These are phyloP conservation scores for Actinomucor elegans DNA, from an alignment of 371 early-diverging fungal species.

Conservation along the genomic window DNA sequence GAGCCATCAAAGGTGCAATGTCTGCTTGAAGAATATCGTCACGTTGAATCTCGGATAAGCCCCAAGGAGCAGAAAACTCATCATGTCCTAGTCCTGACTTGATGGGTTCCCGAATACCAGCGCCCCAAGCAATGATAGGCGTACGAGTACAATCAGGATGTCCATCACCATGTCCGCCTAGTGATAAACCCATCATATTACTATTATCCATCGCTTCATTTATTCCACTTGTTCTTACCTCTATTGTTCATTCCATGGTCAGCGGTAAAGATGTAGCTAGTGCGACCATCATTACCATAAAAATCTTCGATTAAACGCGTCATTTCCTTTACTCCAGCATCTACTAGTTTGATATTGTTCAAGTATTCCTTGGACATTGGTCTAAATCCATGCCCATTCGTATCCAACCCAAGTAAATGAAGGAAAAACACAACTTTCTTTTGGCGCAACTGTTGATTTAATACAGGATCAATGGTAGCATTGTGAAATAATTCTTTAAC, in stretches of 20 bases:
- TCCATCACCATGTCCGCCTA: constrained; percentile 91
- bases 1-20: constrained; percentile 94
- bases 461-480: constrained; percentile 45
- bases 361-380: constrained; percentile 85
- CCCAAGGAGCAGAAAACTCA: constrained; percentile 71
- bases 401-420: constrained; percentile 93
- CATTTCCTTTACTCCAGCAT: constrained; percentile 69
- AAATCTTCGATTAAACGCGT: constrained; percentile 69
- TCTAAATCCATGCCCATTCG: constrained; percentile 90
- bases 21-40: constrained; percentile 92
- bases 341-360: constrained; percentile 82
- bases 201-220: too few relatives aligned
- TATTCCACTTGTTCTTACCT: constrained; percentile 50
- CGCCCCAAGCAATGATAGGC: constrained; percentile 95
- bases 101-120: constrained; percentile 74
- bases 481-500: constrained; percentile 47
- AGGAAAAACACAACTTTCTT: constrained; percentile 87
- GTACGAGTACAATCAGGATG: constrained; percentile 94
- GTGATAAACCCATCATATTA: too few relatives aligned
- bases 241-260: constrained; percentile 97
- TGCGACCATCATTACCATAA: constrained; percentile 78
- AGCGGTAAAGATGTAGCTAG: constrained; percentile 89
- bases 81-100: constrained; percentile 53
- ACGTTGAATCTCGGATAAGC: constrained; percentile 53
- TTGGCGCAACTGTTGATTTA: constrained; percentile 61